Base-by-base conservation (phyloP, 306 rosid genomes). In the Leucaena leucocephala region DNA sequence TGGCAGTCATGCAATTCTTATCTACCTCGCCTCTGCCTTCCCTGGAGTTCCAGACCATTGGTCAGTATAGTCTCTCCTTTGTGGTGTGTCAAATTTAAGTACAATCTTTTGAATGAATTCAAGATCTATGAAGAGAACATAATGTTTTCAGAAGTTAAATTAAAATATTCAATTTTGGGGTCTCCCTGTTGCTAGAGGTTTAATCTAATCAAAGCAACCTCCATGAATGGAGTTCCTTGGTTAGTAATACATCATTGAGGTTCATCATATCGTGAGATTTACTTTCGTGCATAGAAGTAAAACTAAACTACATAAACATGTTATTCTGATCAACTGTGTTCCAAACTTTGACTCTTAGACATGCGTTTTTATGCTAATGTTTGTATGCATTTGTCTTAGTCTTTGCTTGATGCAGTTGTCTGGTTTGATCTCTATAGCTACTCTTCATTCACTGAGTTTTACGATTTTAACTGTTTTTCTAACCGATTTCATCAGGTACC, bases 31-130 rank as follows among this genome's bases (percentile, higher is more conserved):
- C 81, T 84, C 88, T 78, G 91, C 90, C 21, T 94, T 92, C 84
- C 97, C 98, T 8, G 98, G 98, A 71, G 85, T 90, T 58, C 77
- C 92, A 52, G 91, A 94, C 69, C 91, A 92, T 76, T 94, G 98
- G 98, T 94, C 82, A 90, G 86, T 80, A 62, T 21, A 22, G 57
- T 59, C 81, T 17, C 77, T 80, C 58, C 62, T 71, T 58, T 79
- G 66, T 81, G 3, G 8, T 5, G 16, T 42, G 17, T 38, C 19
- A 27, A 48, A 57, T 82, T 79, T 19, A 44, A 65, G 49, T 39
- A 42, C 74, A 21, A 7, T 16, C 6, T 46, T 69, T 4, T 42
- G 35, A 22, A 38, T 77, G 33, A 55, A 44, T 40, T 80, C 16
- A 74, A 68, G 4, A 36, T 61, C 43, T 36, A 46, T 79, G 54